phyloP scores from a whole-genome alignment of 2,329 filamentous ascomycete species.

The Beauveria australis region DNA sequence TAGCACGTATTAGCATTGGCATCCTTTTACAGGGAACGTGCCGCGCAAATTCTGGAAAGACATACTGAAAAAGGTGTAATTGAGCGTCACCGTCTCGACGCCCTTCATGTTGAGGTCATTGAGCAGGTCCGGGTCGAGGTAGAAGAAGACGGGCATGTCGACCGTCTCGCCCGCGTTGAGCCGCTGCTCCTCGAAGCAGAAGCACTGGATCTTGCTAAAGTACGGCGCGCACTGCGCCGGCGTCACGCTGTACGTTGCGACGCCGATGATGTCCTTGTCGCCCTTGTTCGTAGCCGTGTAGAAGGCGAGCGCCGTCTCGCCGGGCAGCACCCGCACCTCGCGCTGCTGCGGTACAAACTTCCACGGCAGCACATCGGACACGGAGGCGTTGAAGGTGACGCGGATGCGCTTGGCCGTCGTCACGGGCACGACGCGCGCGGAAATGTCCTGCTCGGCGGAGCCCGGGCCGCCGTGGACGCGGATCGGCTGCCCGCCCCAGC shows the following conservation, averaged over 20 bases:
- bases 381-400: slow-evolving; percentile 92
- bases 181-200: slow-evolving; percentile 96
- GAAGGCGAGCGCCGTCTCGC: slow-evolving; percentile 94
- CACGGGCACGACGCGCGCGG: slow-evolving; percentile 72
- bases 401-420: slow-evolving; percentile 75
- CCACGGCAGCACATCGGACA: slow-evolving; percentile 93
- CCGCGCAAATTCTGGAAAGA: slow-evolving; percentile 15
- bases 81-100: slow-evolving; percentile 90
- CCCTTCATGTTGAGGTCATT: slow-evolving; percentile 89
- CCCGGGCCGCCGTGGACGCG: slow-evolving; percentile 58
- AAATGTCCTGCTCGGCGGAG: slow-evolving; percentile 50
- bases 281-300: slow-evolving; percentile 94
- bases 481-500: slow-evolving; percentile 89
- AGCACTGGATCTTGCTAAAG: slow-evolving; percentile 99
- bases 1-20: slow-evolving; percentile 25
- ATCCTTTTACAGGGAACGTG: no score
- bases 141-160: slow-evolving; percentile 99
- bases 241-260: slow-evolving; percentile 95
- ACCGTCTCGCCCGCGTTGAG: slow-evolving; percentile 93
- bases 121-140: slow-evolving; percentile 90
- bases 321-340: slow-evolving; percentile 88
- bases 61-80: slow-evolving; percentile 98
- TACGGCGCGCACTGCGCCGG: slow-evolving; percentile 93
- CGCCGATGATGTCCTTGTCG: slow-evolving; percentile 89
- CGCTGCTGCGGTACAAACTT: slow-evolving; percentile 96